These are phyloP conservation scores for Odontarrhena argentea DNA, from an alignment of 345 rosid species.

Conservation along the genomic window DNA sequence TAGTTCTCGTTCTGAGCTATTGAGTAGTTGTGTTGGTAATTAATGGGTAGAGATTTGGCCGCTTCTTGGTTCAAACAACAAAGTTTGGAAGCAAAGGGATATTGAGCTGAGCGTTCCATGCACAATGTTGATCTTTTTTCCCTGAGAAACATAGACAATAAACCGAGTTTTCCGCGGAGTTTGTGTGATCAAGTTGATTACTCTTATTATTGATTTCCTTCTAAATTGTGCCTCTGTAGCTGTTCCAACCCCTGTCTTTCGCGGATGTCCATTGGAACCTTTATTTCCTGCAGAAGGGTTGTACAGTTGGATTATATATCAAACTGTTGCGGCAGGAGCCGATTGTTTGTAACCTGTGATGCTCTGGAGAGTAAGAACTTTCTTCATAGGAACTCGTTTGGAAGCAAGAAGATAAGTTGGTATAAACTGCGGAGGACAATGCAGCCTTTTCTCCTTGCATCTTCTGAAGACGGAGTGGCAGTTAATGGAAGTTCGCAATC, in stretches of 20 bases:
- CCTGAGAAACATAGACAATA: not conserved
- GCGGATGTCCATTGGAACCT: constrained; percentile 46
- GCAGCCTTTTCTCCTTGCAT: constrained; percentile 48
- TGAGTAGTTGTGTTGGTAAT: constrained; percentile 1
- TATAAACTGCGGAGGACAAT: constrained; percentile 48
- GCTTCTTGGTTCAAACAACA: not conserved
- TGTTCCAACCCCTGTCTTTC: constrained; percentile 53
- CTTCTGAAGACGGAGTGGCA: constrained; percentile 77
- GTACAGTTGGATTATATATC: constrained; percentile 47
- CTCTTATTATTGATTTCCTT: constrained; percentile 4
- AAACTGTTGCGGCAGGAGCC: constrained; percentile 55
- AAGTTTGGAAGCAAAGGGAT: not conserved
- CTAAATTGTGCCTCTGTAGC: constrained; percentile 50
- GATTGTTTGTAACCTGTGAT: constrained; percentile 43
- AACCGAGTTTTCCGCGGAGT: not conserved
- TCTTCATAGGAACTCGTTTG: constrained; percentile 30
- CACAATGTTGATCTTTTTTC: not conserved
- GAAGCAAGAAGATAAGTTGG: constrained; percentile 41
- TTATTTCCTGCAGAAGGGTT: constrained; percentile 46
- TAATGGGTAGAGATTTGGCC: constrained; percentile 16
- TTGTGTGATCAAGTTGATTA: not conserved
- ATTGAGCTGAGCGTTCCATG: not conserved
- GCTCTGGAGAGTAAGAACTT: constrained; percentile 38
- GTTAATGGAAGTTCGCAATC: constrained; percentile 64
- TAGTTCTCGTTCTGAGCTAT: not conserved